phyloP scores from a whole-genome alignment of 2,329 filamentous ascomycete species.

The Paecilomyces sp. region DNA sequence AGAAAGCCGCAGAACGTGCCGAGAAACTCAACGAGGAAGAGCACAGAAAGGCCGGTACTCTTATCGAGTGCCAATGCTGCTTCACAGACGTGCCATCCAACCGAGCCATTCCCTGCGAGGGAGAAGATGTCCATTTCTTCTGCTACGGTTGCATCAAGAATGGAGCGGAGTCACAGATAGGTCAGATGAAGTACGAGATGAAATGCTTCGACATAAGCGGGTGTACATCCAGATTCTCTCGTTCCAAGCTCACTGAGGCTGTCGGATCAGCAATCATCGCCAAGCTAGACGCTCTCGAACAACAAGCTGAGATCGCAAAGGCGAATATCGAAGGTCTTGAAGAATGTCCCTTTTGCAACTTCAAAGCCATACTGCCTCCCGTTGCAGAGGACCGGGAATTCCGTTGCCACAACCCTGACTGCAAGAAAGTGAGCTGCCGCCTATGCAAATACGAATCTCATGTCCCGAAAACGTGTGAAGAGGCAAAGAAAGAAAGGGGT shows the following conservation, averaged over 20 bases:
- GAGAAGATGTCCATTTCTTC: slow-evolving; percentile 56
- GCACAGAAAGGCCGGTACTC: slow-evolving; percentile 41
- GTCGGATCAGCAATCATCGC: slow-evolving; percentile 52
- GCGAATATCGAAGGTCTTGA: slow-evolving; percentile 66
- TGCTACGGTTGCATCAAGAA: slow-evolving; percentile 60
- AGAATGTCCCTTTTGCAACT: slow-evolving; percentile 76
- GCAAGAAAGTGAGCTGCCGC: slow-evolving; percentile 58
- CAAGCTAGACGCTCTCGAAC: slow-evolving; percentile 64
- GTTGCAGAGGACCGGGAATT: slow-evolving; percentile 66
- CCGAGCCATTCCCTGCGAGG: slow-evolving; percentile 61
- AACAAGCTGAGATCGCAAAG: slow-evolving; percentile 60
- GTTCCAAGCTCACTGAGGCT: slow-evolving; percentile 48
- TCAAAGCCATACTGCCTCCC: slow-evolving; percentile 64
- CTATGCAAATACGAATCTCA: slow-evolving; percentile 64
- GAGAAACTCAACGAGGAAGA: slow-evolving; percentile 30
- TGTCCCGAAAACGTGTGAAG: slow-evolving; percentile 63
- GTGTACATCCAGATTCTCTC: slow-evolving; percentile 57
- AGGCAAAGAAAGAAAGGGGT: slow-evolving; percentile 55
- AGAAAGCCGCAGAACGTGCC: slow-evolving; percentile 16
- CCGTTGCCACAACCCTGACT: slow-evolving; percentile 59
- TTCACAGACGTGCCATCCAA: slow-evolving; percentile 60
- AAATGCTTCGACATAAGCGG: slow-evolving; percentile 63
- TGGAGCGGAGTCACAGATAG: slow-evolving; percentile 62
- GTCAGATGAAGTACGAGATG: slow-evolving; percentile 60
- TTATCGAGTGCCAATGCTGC: slow-evolving; percentile 67